A percentile compares a stretch with the other conserved stretches of the same genome.
Evolutionary conservation across 192 early-diverging fungal species (phyloP).

Genomic region (Umbelopsis sp.): DNA sequence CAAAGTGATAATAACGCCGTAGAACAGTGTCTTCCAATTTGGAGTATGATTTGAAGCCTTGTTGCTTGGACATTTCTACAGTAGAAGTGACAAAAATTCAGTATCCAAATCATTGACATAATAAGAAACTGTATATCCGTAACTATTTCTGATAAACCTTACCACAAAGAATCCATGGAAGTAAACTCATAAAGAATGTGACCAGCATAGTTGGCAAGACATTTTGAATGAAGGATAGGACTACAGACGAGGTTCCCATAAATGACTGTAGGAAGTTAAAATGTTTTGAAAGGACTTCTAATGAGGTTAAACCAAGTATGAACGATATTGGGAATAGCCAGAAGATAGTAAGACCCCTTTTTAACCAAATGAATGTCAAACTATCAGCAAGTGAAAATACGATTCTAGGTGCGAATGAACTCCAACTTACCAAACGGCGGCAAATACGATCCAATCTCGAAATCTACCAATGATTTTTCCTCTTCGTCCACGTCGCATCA

Average conservation of each 20-base stretch:
- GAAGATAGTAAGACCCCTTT: conserved; percentile 61
- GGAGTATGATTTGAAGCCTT: conserved; percentile 58
- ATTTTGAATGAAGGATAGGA: conserved; percentile 51
- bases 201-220: conserved; percentile 62
- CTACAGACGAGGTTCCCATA: conserved; percentile 40
- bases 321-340: conserved; percentile 66
- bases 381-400: background rate
- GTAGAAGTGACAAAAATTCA: background rate
- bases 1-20: conserved; percentile 58
- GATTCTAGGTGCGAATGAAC: background rate
- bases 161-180: conserved; percentile 60
- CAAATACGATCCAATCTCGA: conserved; percentile 47
- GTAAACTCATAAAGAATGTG: conserved; percentile 50
- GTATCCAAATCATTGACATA: background rate
- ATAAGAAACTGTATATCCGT: background rate
- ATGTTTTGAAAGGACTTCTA: conserved; percentile 48
- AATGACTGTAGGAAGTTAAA: conserved; percentile 51
- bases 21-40: conserved; percentile 57
- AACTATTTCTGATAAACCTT: background rate
- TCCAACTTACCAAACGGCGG: conserved; percentile 26
- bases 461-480: conserved; percentile 48
- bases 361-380: background rate
- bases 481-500: conserved; percentile 47
- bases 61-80: conserved; percentile 58
- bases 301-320: conserved; percentile 55